phyloP scores from a whole-genome alignment of 805 yeast genomes.

The Ogataea degrootiae region DNA sequence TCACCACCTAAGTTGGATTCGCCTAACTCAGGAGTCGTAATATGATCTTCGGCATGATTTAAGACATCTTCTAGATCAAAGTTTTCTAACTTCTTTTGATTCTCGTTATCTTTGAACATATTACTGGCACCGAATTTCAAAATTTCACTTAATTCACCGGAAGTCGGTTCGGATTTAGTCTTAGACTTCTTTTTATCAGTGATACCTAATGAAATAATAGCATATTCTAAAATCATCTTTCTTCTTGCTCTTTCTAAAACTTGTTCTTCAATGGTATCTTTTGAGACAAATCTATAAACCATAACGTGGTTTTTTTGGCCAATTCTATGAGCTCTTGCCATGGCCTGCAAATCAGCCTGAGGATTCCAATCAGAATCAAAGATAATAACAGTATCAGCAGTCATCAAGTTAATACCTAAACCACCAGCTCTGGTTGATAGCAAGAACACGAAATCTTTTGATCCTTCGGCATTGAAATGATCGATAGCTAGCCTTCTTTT shows the following conservation, averaged over 20 bases:
- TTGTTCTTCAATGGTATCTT: constrained; percentile 97
- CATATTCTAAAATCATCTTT: constrained; percentile 97
- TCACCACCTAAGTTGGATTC: constrained; percentile 98
- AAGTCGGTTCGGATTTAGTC: constrained; percentile 67
- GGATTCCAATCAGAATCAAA: constrained; percentile 99
- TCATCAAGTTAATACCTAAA: constrained; percentile 95
- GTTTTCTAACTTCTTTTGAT: constrained; percentile 92
- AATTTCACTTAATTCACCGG: constrained; percentile 86
- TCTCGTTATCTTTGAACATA: constrained; percentile 91
- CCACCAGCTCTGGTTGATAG: constrained; percentile 98
- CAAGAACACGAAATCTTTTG: constrained; percentile 86
- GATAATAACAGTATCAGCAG: constrained; percentile 97
- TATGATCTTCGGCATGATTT: constrained; percentile 95
- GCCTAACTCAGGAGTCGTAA: constrained; percentile 92
- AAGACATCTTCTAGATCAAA: constrained; percentile 93
- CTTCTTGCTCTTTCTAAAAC: constrained; percentile 94
- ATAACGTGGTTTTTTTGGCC: constrained; percentile 99
- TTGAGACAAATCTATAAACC: constrained; percentile 96
- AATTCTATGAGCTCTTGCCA: constrained; percentile 99
- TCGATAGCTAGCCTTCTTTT: constrained; percentile 93
- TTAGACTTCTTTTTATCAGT: constrained; percentile 62
- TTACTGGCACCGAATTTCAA: constrained; percentile 97
- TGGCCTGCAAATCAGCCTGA: constrained; percentile 97
- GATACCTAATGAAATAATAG: constrained; percentile 92
- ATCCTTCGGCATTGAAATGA: constrained; percentile 91